Conservation (phyloP, 805 yeast species). For the Huiozyma naganishii region DNA sequence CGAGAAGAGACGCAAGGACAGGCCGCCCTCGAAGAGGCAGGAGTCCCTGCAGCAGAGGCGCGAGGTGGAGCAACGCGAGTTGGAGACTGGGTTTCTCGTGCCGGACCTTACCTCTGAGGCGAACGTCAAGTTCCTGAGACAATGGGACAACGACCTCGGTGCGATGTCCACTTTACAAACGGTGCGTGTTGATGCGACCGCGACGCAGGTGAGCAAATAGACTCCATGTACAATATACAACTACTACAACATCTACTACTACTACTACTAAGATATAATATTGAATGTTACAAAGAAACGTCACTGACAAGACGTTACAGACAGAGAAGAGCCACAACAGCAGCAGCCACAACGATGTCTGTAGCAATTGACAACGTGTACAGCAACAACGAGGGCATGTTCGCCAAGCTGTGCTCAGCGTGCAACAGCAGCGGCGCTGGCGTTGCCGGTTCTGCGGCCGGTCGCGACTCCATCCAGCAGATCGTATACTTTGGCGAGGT, state of each 20-base stretch:
- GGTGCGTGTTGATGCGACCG: constrained; percentile 24
- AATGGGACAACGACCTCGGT: constrained; percentile 80
- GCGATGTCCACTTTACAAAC: constrained; percentile 56
- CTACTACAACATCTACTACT: too few species aligned
- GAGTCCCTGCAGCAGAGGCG: constrained; percentile 50
- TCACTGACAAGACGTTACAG: too few species aligned
- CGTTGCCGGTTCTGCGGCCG: constrained; percentile 12
- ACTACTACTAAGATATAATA: too few species aligned
- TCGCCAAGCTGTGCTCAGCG: constrained; percentile 11
- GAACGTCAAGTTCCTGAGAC: constrained; percentile 48
- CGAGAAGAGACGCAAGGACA: constrained; percentile 65
- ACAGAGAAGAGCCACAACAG: too few species aligned
- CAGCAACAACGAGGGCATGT: constrained; percentile 19
- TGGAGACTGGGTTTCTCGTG: constrained; percentile 53
- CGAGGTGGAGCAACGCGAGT: constrained; percentile 52
- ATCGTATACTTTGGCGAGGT: constrained; percentile 58
- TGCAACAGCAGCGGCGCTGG: constrained; percentile 3
- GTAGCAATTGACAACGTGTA: constrained; percentile 19
- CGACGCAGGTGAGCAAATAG: constrained; percentile 1
- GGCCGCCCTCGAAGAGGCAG: constrained; percentile 72
- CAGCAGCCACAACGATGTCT: constrained; percentile 8
- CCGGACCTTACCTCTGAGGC: constrained; percentile 60
- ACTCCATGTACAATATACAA: not conserved
- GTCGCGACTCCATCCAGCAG: constrained; percentile 4
- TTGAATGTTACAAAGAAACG: too few species aligned